These are phyloP conservation scores for Phytophthora syringae DNA, from an alignment of 352 stramenopile species.

Conservation along the genomic window DNA sequence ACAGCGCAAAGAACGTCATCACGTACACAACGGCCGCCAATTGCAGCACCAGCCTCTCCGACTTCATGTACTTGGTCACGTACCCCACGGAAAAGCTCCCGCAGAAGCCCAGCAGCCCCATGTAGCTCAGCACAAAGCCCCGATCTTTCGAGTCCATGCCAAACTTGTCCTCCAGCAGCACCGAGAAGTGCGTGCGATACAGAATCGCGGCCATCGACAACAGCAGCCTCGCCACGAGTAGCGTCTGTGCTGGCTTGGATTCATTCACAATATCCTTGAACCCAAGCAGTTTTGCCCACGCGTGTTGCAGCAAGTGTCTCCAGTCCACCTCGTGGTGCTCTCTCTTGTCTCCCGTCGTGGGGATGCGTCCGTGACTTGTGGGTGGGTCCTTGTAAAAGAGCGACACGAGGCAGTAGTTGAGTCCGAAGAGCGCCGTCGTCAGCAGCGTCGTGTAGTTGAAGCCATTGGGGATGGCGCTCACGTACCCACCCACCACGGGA, in stretches of 20 bases:
- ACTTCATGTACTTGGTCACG: slow-evolving; percentile 50
- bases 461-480: slow-evolving; percentile 68
- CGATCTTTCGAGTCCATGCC: slow-evolving; percentile 61
- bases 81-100: slow-evolving; percentile 72
- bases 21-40: slow-evolving; percentile 71
- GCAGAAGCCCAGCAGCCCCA: slow-evolving; percentile 71
- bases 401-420: slow-evolving; percentile 77
- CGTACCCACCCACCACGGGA: slow-evolving; percentile 70
- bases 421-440: slow-evolving; percentile 63
- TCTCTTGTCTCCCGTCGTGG: background rate
- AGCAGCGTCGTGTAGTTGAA: slow-evolving; percentile 87
- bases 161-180: slow-evolving; percentile 84
- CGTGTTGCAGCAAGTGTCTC: slow-evolving; percentile 47
- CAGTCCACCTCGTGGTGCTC: slow-evolving; percentile 33
- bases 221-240: slow-evolving; percentile 73
- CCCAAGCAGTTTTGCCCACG: slow-evolving; percentile 64
- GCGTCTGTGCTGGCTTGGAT: slow-evolving; percentile 65
- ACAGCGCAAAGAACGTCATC: slow-evolving; percentile 73
- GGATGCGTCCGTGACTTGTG: background rate
- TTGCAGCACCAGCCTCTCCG: slow-evolving; percentile 71
- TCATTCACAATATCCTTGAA: slow-evolving; percentile 71
- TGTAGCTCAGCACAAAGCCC: slow-evolving; percentile 85
- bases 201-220: slow-evolving; percentile 80
- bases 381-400: slow-evolving; percentile 53
- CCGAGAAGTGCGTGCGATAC: slow-evolving; percentile 81